Evolutionary conservation across 768 basidiomycete genomes (phyloP).

Genomic region (Pleurotus pulmonarius): DNA sequence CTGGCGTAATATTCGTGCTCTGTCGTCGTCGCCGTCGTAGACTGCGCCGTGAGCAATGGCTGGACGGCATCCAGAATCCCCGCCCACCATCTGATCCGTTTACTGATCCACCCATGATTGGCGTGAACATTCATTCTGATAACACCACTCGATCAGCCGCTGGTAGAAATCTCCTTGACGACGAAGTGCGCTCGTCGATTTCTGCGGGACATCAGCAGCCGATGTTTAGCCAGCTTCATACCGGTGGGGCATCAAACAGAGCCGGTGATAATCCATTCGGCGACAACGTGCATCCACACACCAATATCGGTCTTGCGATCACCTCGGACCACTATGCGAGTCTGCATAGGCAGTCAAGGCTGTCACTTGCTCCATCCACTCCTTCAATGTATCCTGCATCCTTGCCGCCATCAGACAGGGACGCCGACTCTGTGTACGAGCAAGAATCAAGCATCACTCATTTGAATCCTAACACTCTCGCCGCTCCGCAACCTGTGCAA

Average conservation of each 20-base stretch:
- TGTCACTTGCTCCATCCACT: constrained; percentile 37
- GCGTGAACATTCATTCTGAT: constrained; percentile 4
- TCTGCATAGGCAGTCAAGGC: constrained; percentile 12
- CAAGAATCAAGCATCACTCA: constrained; percentile 10
- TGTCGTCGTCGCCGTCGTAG: constrained; percentile 38
- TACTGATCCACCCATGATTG: constrained; percentile 22
- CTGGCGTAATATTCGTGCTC: constrained; percentile 40
- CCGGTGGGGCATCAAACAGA: neutral
- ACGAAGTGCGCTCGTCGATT: constrained; percentile 6
- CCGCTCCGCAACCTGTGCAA: neutral
- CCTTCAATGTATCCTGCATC: constrained; percentile 49
- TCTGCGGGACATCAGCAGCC: neutral
- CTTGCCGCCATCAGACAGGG: constrained; percentile 32
- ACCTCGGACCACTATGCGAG: constrained; percentile 14
- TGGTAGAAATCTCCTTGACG: constrained; percentile 9
- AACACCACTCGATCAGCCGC: constrained; percentile 1
- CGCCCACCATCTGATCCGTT: constrained; percentile 33
- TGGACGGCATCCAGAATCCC: constrained; percentile 29
- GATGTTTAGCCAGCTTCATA: neutral
- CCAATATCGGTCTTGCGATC: constrained; percentile 16
- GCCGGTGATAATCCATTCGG: constrained; percentile 3
- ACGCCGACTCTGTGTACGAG: constrained; percentile 15
- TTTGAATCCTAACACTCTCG: neutral
- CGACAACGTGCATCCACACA: constrained; percentile 2
- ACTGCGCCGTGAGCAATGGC: constrained; percentile 31